Evolutionary conservation across 306 rosid genomes (phyloP), one percentile per base, ranked within the genome.

Genomic region (Geum urbanum): DNA sequence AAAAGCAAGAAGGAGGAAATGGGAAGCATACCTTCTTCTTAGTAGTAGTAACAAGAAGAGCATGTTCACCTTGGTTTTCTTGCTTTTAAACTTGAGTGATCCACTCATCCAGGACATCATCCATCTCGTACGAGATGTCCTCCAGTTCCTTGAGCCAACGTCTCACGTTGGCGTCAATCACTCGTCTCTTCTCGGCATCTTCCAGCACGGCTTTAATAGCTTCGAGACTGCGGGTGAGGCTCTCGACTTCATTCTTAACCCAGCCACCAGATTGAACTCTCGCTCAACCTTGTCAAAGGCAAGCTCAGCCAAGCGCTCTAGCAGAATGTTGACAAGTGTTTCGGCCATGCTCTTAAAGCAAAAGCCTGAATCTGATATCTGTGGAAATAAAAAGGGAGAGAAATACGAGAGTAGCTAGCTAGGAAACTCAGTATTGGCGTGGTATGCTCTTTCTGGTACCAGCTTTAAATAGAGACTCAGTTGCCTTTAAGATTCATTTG

Each of bases 41-140:
- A n/a, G n/a, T n/a, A n/a, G n/a, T n/a, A n/a, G n/a, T n/a, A n/a
- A n/a, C 11, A 44, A 6, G 47, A 44, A 2, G 2, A 44, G n/a
- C n/a, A n/a, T n/a, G n/a, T n/a, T n/a, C n/a, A n/a, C n/a, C n/a
- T n/a, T 48, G 16, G 3, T 48, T 48, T 48, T 51, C 56, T 4
- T 51, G 32, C 2, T 15, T 37, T 2, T 6, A 5, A 48, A 24
- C 9, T 18, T 3, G 9, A 9, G 50, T 48, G 45, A 22, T 48
- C 72, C 50, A 69, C 62, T 52, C 47, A 18, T 69, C 72, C n/a
- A 69, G 9, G 15, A 54, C 19, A 10, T 32, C 52, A 32, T 52
- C 49, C 18, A 69, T 22, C 5, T 52, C 45, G 16, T 9, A 53
- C 39, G 41, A 69, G 2, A 69, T 39, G 2, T 39, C 63, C 8